Conservation (phyloP, 2,329 filamentous ascomycete species). For the Colletotrichum sp. region DNA sequence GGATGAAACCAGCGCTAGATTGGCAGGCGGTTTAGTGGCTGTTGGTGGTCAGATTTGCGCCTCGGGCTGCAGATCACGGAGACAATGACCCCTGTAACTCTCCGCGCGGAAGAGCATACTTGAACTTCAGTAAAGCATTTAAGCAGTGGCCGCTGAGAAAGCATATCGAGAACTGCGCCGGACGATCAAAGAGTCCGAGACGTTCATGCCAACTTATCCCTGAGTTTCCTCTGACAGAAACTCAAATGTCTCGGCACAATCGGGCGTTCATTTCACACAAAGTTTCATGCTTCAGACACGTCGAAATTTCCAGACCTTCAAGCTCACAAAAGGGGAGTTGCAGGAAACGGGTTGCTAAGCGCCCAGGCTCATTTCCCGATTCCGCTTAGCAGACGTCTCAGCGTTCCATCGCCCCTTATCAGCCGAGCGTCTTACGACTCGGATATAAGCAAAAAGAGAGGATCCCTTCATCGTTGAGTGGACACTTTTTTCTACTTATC, state of each 20-base stretch:
- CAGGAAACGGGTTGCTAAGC: neutral
- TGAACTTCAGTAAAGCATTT: neutral
- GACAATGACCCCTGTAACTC: neutral
- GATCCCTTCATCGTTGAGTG: neutral
- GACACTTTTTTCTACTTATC: neutral
- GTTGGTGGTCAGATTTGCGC: neutral
- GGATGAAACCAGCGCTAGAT: neutral
- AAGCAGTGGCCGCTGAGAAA: neutral
- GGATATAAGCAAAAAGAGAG: constrained; percentile 11
- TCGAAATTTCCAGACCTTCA: neutral
- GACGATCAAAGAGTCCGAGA: neutral
- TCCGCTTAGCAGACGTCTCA: neutral
- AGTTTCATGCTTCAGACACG: neutral
- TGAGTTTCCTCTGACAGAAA: neutral
- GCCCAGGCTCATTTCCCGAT: neutral
- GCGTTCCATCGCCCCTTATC: neutral
- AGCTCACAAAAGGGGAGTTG: neutral
- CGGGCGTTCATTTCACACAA: neutral
- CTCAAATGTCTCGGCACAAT: neutral
- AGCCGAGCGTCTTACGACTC: neutral
- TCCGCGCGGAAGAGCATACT: neutral
- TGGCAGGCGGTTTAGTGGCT: neutral
- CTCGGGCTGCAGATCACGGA: neutral
- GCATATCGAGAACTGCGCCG: neutral
- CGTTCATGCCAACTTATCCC: neutral